These are phyloP conservation scores for Glomus cerebriforme DNA, from an alignment of 192 early-diverging fungal species.

Conservation along the genomic window DNA sequence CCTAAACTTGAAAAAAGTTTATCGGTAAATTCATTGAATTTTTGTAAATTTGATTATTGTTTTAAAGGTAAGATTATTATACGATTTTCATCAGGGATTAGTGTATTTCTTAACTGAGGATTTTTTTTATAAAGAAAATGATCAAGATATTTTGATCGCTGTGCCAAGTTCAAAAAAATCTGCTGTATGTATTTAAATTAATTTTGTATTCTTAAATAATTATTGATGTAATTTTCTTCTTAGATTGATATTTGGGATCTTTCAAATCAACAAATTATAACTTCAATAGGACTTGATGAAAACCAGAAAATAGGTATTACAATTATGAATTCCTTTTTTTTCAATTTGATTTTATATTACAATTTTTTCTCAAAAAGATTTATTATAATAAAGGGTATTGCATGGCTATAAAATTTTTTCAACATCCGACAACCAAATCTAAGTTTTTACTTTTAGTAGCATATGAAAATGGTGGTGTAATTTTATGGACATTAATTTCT, in stretches of 20 bases:
- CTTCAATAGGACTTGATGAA: background rate
- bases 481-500: conserved; percentile 24
- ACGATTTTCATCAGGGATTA: no score
- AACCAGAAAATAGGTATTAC: background rate
- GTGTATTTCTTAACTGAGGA: background rate
- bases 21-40: conserved; percentile 43
- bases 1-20: conserved; percentile 33
- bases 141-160: background rate
- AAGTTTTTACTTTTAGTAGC: conserved; percentile 38
- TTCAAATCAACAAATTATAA: conserved; percentile 6
- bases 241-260: conserved; percentile 28
- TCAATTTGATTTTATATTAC: background rate
- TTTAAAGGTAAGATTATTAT: conserved; percentile 15
- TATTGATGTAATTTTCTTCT: background rate
- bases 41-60: conserved; percentile 41
- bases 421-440: background rate
- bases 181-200: background rate
- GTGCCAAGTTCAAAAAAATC: background rate
- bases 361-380: background rate
- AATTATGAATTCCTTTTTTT: background rate
- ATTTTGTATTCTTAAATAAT: background rate
- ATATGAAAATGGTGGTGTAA: conserved; percentile 42
- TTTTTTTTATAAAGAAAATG: background rate
- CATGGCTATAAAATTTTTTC: conserved; percentile 26
- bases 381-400: conserved; percentile 16